These are phyloP conservation scores for Enterospora canceri DNA, from an alignment of 371 early-diverging fungal species.

Conservation along the genomic window DNA sequence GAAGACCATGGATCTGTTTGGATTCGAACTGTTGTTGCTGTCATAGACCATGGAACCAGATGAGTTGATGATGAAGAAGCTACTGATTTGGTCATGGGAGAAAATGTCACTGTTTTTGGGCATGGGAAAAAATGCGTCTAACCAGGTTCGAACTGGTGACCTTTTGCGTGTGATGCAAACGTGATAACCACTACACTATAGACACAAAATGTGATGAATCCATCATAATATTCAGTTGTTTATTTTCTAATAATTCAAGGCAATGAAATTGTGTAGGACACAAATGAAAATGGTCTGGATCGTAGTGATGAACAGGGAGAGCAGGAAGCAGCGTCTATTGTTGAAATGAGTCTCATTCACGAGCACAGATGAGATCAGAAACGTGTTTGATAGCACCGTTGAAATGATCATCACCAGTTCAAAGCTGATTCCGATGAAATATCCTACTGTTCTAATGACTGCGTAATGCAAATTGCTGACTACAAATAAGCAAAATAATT, in stretches of 20 bases:
- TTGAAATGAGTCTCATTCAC: neutral
- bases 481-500: neutral
- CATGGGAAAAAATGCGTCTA: conserved; percentile 9
- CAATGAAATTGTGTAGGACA: neutral
- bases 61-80: neutral
- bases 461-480: neutral
- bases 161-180: conserved; percentile 30
- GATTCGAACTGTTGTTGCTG: too few species aligned
- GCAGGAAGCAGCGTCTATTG: neutral
- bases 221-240: neutral
- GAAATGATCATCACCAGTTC: neutral
- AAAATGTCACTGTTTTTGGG: neutral
- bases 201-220: neutral
- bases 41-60: neutral
- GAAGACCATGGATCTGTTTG: too few species aligned
- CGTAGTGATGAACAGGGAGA: neutral
- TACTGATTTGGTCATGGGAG: neutral
- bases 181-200: conserved; percentile 32
- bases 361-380: neutral
- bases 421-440: neutral
- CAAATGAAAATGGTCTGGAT: neutral
- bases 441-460: neutral
- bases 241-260: neutral
- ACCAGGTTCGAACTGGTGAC: conserved; percentile 32
- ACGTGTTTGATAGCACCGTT: neutral